Conservation (phyloP, 148 eudicot species). For the Silene latifolia region DNA sequence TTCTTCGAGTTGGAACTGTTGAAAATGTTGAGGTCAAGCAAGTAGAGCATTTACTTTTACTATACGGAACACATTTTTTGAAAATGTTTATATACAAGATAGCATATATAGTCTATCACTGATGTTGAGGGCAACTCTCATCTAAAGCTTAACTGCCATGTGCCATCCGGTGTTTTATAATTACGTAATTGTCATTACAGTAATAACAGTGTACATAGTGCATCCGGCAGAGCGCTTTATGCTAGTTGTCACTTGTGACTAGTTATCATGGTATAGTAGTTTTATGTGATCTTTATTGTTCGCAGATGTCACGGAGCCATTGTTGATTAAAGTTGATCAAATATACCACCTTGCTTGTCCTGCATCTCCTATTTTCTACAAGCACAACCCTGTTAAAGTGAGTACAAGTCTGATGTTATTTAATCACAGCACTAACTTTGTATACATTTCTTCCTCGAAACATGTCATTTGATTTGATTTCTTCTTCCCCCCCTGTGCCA, state of each 20-base stretch:
- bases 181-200: background rate
- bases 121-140: background rate
- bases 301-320: conserved; percentile 89
- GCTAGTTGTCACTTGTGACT: background rate
- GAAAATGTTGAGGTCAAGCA: too few species aligned
- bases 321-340: conserved; percentile 88
- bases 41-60: too few species aligned
- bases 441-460: background rate
- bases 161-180: background rate
- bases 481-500: background rate
- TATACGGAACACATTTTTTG: too few species aligned
- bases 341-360: conserved; percentile 99
- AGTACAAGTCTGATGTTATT: too few species aligned
- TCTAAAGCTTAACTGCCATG: background rate
- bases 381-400: conserved; percentile 97
- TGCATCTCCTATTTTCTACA: conserved; percentile 95
- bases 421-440: too few species aligned
- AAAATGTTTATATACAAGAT: background rate
- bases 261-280: background rate
- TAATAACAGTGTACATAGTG: background rate
- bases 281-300: conserved; percentile 2
- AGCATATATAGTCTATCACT: too few species aligned
- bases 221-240: background rate
- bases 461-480: background rate
- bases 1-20: background rate